A percentile compares a stretch with the other conserved stretches of the same genome.
These are phyloP conservation scores for Coprinopsis sp. DNA, from an alignment of 768 basidiomycete genomes.

Conservation along the genomic window DNA sequence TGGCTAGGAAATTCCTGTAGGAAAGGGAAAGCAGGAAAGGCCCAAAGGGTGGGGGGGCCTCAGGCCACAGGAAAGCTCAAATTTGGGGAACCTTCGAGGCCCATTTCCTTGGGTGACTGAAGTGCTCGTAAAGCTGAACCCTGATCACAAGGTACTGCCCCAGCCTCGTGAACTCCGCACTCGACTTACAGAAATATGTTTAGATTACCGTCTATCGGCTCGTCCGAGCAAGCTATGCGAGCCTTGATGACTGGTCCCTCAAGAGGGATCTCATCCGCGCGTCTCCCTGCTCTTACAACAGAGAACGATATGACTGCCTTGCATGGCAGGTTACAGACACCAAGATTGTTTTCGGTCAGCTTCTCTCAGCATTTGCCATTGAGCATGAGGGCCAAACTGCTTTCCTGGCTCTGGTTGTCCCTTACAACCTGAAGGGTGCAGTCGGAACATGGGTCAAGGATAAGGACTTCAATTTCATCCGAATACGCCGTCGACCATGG, in stretches of 20 bases:
- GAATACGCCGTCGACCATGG: neutral
- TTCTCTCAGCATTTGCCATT: neutral
- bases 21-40: too few species aligned
- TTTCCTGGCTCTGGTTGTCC: slow-evolving; percentile 11
- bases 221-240: slow-evolving; percentile 22
- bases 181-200: neutral
- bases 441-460: slow-evolving; percentile 4
- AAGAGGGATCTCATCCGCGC: neutral
- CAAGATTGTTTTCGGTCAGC: neutral
- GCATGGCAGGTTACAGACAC: neutral
- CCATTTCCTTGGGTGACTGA: too few species aligned
- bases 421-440: slow-evolving; percentile 7
- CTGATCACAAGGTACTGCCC: too few species aligned
- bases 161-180: too few species aligned
- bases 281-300: neutral
- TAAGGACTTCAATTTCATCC: slow-evolving; percentile 2
- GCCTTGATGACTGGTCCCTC: neutral
- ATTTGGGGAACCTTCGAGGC: too few species aligned
- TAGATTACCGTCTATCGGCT: slow-evolving; percentile 19
- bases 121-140: neutral
- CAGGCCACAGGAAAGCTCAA: too few species aligned
- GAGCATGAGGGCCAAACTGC: neutral
- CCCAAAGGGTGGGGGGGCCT: too few species aligned
- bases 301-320: neutral
- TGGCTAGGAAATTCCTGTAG: too few species aligned